Evolutionary conservation across 768 basidiomycete genomes (phyloP).

Genomic region (Auriscalpium vulgare): DNA sequence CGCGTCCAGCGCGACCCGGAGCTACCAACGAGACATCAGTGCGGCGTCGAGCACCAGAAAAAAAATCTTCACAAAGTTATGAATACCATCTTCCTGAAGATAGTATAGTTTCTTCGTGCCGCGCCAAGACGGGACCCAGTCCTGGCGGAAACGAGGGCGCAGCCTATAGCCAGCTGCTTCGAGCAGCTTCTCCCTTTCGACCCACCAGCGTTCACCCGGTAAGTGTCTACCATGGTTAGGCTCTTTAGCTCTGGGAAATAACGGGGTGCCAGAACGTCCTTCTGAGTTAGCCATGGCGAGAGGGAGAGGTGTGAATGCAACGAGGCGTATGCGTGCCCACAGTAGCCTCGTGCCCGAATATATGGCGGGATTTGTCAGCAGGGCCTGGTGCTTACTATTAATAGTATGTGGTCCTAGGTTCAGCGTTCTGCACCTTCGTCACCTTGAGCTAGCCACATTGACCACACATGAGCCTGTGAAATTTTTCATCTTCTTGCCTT

Average conservation of each 20-base stretch:
- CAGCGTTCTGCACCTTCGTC: no score
- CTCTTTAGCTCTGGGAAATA: not conserved
- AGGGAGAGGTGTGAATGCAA: no score
- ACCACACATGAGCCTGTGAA: no score
- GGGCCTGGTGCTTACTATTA: no score
- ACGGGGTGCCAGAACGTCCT: no score
- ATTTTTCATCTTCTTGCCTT: no score
- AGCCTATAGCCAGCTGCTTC: slow-evolving; percentile 2
- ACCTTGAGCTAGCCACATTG: no score
- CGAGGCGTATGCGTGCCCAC: no score
- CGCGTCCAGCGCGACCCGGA: slow-evolving; percentile 13
- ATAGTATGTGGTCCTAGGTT: no score
- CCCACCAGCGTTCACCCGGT: slow-evolving; percentile 9
- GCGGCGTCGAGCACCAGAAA: not conserved
- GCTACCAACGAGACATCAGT: not conserved
- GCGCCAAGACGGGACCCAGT: slow-evolving; percentile 10
- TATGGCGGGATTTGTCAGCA: no score
- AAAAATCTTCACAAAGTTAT: not conserved
- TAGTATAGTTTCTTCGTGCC: not conserved
- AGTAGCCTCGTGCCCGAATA: no score
- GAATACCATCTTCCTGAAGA: slow-evolving; percentile 2
- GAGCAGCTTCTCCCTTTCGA: not conserved
- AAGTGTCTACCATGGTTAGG: not conserved
- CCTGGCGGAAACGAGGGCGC: slow-evolving; percentile 7
- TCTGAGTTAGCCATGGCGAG: no score